Percentiles rank a stretch among this genome's conserved stretches.
phyloP scores from a whole-genome alignment of 805 yeast species.

The Metschnikowia peoriensis region DNA sequence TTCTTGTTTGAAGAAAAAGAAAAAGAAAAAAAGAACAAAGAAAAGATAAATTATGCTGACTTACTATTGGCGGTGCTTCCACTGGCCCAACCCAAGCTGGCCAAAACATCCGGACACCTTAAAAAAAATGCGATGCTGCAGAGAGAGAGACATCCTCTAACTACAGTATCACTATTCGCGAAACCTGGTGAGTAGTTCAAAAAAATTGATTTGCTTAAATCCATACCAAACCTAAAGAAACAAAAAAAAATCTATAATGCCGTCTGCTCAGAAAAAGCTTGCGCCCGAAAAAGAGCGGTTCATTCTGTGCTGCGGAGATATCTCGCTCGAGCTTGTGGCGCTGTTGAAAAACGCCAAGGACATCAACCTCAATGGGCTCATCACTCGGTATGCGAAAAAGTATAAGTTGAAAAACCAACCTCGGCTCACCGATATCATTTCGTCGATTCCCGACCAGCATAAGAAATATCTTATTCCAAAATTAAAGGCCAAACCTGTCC shows the following conservation, averaged over 20 bases:
- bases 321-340: slow-evolving; percentile 79
- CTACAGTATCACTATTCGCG: too few relatives aligned
- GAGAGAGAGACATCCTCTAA: neutral
- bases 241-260: slow-evolving; percentile 22
- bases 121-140: too few relatives aligned
- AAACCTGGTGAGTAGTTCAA: too few relatives aligned
- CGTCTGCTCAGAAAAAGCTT: slow-evolving; percentile 46
- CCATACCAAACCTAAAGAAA: too few relatives aligned
- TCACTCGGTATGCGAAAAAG: slow-evolving; percentile 81
- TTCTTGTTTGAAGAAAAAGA: too few relatives aligned
- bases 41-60: neutral
- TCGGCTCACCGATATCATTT: slow-evolving; percentile 88
- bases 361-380: slow-evolving; percentile 86
- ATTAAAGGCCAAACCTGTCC: slow-evolving; percentile 95
- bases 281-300: slow-evolving; percentile 94
- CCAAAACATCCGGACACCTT: neutral
- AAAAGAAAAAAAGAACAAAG: too few relatives aligned
- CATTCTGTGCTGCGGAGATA: slow-evolving; percentile 88
- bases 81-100: neutral
- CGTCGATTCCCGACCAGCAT: slow-evolving; percentile 94
- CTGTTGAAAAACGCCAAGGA: slow-evolving; percentile 72
- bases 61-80: neutral
- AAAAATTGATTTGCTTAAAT: too few relatives aligned
- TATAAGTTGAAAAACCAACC: slow-evolving; percentile 92
- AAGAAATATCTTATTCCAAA: slow-evolving; percentile 89